These are phyloP conservation scores for Populus pruinosa DNA, from an alignment of 345 rosid species.

Conservation along the genomic window DNA sequence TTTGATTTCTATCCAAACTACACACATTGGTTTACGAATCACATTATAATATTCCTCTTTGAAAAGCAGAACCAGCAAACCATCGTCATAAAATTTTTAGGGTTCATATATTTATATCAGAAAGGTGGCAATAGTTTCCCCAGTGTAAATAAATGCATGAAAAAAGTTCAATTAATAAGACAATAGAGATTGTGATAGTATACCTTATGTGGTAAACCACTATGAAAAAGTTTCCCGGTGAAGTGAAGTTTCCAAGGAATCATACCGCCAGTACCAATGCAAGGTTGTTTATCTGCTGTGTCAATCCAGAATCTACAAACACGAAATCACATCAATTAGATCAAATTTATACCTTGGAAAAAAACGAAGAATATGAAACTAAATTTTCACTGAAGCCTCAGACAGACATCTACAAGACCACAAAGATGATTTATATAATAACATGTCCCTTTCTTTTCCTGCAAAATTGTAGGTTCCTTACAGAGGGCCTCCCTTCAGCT, in stretches of 20 bases:
- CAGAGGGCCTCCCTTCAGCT: conserved; percentile 94
- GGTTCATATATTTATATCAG: not conserved
- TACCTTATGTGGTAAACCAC: conserved; percentile 96
- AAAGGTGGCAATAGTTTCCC: not conserved
- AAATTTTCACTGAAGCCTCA: not conserved
- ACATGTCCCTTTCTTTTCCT: not conserved
- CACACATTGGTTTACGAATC: not conserved
- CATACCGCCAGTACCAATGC: conserved; percentile 98
- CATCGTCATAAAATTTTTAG: not conserved
- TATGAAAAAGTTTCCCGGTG: conserved; percentile 91
- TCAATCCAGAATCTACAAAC: conserved; percentile 86
- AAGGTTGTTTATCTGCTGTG: conserved; percentile 97
- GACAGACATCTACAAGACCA: not conserved
- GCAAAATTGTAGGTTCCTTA: conserved; percentile 26
- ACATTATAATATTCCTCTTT: not conserved
- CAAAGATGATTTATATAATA: not conserved
- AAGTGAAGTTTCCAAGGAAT: conserved; percentile 93
- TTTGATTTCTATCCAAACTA: not conserved
- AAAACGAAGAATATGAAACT: not conserved
- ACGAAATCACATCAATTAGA: conserved; percentile 9
- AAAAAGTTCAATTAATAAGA: not conserved
- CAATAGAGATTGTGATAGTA: not conserved
- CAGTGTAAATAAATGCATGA: not conserved
- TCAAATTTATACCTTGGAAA: not conserved
- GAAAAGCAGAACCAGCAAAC: not conserved